Conservation (phyloP, 1,284 basidiomycete species). For the Peniophora sp. region DNA sequence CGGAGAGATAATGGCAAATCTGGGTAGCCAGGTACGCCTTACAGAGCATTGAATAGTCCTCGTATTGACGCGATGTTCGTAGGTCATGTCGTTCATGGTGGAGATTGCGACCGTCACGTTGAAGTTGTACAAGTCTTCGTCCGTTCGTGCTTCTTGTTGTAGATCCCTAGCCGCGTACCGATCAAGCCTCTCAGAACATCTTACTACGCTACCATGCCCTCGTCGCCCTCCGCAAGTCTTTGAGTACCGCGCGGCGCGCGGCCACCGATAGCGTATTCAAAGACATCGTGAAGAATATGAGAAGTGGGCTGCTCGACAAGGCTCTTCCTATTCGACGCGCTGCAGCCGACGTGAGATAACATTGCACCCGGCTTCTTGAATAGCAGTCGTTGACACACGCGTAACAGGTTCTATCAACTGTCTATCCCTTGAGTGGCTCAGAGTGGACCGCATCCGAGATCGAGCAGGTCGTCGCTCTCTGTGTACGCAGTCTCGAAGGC, state of each 20-base stretch:
- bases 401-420: slow-evolving; percentile 51
- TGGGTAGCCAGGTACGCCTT: slow-evolving; percentile 69
- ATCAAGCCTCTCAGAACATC: slow-evolving; percentile 43
- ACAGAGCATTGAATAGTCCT: background rate
- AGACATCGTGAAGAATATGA: slow-evolving; percentile 84
- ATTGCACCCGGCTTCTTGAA: background rate
- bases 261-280: slow-evolving; percentile 73
- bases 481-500: slow-evolving; percentile 71
- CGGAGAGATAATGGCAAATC: slow-evolving; percentile 80
- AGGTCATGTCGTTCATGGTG: slow-evolving; percentile 94
- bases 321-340: slow-evolving; percentile 82
- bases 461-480: slow-evolving; percentile 64
- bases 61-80: slow-evolving; percentile 6
- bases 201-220: slow-evolving; percentile 83
- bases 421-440: slow-evolving; percentile 54
- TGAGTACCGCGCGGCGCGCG: slow-evolving; percentile 74
- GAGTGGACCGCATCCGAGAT: slow-evolving; percentile 57
- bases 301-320: slow-evolving; percentile 73
- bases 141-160: slow-evolving; percentile 33
- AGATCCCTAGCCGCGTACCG: background rate
- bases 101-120: slow-evolving; percentile 67
- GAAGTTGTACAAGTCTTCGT: slow-evolving; percentile 65
- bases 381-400: slow-evolving; percentile 2
- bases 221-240: slow-evolving; percentile 66
- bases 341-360: slow-evolving; percentile 58